These are phyloP conservation scores for Tripterygium wilfordii DNA, from an alignment of 177 flowering plant genomes.

Conservation along the genomic window DNA sequence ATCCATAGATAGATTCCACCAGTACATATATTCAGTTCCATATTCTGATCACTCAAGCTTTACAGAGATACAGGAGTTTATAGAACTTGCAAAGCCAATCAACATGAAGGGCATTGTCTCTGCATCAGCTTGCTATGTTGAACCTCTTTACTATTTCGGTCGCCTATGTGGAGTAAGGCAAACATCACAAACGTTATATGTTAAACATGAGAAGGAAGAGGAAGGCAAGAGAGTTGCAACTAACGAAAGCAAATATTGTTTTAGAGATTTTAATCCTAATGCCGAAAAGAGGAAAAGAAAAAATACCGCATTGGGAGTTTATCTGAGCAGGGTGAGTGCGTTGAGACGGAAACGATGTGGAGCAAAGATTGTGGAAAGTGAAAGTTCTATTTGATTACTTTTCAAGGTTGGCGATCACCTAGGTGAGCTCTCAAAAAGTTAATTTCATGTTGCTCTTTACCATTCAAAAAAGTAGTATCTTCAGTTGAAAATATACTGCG, in stretches of 20 bases:
- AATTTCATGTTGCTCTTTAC: too few relatives aligned
- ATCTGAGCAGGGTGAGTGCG: conserved; percentile 33
- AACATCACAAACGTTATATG: conserved; percentile 13
- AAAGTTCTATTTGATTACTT: conserved; percentile 17
- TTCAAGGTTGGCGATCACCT: too few relatives aligned
- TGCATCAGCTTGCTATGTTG: conserved; percentile 50
- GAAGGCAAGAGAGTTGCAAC: conserved; percentile 14
- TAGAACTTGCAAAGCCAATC: conserved; percentile 56
- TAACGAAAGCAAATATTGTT: conserved; percentile 8
- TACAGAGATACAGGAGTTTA: conserved; percentile 58
- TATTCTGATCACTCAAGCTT: conserved; percentile 89
- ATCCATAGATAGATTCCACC: conserved; percentile 29
- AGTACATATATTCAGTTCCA: conserved; percentile 55
- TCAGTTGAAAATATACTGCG: too few relatives aligned
- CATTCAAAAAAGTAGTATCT: too few relatives aligned
- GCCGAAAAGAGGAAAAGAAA: conserved; percentile 14
- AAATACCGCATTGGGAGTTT: conserved; percentile 16
- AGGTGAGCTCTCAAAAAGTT: too few relatives aligned
- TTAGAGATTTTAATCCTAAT: conserved; percentile 3
- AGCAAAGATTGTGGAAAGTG: conserved; percentile 40
- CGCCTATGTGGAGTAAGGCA: conserved; percentile 36
- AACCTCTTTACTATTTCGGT: conserved; percentile 62
- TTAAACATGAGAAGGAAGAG: conserved; percentile 19
- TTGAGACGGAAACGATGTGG: conserved; percentile 50
- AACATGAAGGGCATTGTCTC: conserved; percentile 70